Conservation (phyloP, 352 stramenopile genomes). For the Pythium guiyangense region DNA sequence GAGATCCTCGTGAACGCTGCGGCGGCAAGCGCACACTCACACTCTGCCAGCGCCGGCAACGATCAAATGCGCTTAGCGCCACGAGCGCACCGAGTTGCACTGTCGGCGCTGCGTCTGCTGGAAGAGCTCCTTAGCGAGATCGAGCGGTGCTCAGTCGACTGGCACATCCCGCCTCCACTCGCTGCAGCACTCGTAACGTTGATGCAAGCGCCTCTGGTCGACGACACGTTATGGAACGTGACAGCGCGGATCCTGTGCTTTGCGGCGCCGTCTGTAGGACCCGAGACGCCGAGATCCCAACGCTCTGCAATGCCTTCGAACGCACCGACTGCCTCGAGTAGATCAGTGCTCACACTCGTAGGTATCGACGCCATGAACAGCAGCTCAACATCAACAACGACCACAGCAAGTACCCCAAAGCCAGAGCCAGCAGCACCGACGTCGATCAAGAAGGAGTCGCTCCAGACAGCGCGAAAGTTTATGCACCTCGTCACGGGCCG, state of each 20-base stretch:
- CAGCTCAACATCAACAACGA: background rate
- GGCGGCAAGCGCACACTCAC: constrained; percentile 1
- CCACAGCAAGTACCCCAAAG: background rate
- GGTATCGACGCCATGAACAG: background rate
- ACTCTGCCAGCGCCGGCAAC: background rate
- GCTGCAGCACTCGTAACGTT: constrained; percentile 30
- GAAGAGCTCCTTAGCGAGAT: constrained; percentile 41
- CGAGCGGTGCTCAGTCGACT: constrained; percentile 11
- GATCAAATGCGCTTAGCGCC: background rate
- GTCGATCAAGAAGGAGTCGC: constrained; percentile 12
- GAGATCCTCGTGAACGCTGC: constrained; percentile 30
- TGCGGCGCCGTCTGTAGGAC: constrained; percentile 14
- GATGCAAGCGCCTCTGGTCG: constrained; percentile 25
- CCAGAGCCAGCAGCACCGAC: background rate
- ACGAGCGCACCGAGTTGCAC: constrained; percentile 2
- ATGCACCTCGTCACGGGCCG: constrained; percentile 22
- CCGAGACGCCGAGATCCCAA: background rate
- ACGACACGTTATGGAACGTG: constrained; percentile 33
- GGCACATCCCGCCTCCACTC: constrained; percentile 29
- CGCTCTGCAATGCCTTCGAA: background rate
- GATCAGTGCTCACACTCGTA: background rate
- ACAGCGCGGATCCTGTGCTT: constrained; percentile 37
- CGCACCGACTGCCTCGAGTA: background rate
- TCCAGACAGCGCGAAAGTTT: constrained; percentile 15
- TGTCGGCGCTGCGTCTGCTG: constrained; percentile 19